Evolutionary conservation across 2,329 filamentous ascomycete genomes (phyloP), one percentile per base, ranked within the genome.

Genomic region (Pseudogymnoascus sp.): DNA sequence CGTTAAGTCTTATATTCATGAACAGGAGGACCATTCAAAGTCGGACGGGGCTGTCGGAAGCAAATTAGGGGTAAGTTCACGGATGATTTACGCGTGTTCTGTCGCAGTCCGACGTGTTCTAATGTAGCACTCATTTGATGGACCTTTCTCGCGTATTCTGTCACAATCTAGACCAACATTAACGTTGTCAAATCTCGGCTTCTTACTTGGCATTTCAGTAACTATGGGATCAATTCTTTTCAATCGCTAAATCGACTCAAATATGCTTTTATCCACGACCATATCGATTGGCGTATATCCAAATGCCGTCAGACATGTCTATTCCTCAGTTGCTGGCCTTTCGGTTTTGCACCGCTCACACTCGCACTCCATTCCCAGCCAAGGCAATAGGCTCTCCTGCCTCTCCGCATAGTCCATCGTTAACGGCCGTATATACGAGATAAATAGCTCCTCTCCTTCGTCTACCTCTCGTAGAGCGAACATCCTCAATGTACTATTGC

Each of bases 361-460:
- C 37, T 41, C 58, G 3, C 63, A 61, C 9, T 58, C 58, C 57
- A 61, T 64, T 13, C 63, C 63, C 17, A 64, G 62, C 63, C 63
- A 64, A 31, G 60, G 59, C 63, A 64, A 29, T 24, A 63, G 37
- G 29, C 58, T 61, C 33, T 39, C 10, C 17, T 60, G 63, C 31
- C 62, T 58, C 33, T 60, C 60, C 17, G 44, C 31, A n/a, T 59
- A 59, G 15, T 57, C 60, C 44, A 15, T 61, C 37, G 47, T 54
- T 26, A 54, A 17, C 29, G 47, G 47, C 64, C 67, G 13, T 60
- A 69, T 69, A 60, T 69, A 69, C 24, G 63, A 66, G 31, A 69
- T 69, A 21, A 64, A 68, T 44, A 68, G 57, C 29, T 69, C 67
- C 54, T 69, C 67, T 13, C 67, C 66, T 31, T 65, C 62, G 44